Evolutionary conservation across 1,284 basidiomycete species (phyloP).

Genomic region (Microstroma glucosiphilum): DNA sequence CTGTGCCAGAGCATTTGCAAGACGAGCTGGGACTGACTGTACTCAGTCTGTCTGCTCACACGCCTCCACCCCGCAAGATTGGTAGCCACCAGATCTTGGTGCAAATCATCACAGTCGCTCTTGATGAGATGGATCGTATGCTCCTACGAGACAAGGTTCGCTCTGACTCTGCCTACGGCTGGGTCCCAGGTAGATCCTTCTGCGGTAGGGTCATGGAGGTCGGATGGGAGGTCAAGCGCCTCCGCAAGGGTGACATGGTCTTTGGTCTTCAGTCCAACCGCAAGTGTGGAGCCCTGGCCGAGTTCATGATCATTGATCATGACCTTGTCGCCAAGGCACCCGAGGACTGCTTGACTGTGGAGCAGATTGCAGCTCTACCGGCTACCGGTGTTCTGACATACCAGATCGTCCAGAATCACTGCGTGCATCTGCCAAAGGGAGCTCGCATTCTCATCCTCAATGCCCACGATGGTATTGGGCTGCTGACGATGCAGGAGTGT

Average conservation of each 20-base stretch:
- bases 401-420: slow-evolving; percentile 51
- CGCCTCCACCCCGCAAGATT: slow-evolving; percentile 49
- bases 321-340: slow-evolving; percentile 51
- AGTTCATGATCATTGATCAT: slow-evolving; percentile 50
- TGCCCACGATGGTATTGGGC: slow-evolving; percentile 52
- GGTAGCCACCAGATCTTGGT: slow-evolving; percentile 50
- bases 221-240: slow-evolving; percentile 50
- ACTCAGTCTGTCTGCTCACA: slow-evolving; percentile 42
- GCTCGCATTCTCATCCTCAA: slow-evolving; percentile 52
- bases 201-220: slow-evolving; percentile 52
- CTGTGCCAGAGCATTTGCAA: slow-evolving; percentile 28
- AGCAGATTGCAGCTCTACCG: slow-evolving; percentile 53
- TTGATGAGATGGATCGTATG: slow-evolving; percentile 50
- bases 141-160: slow-evolving; percentile 47
- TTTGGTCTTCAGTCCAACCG: slow-evolving; percentile 52
- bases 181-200: slow-evolving; percentile 52
- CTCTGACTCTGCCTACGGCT: slow-evolving; percentile 47
- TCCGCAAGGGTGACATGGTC: slow-evolving; percentile 52
- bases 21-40: slow-evolving; percentile 35
- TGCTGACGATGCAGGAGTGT: slow-evolving; percentile 52
- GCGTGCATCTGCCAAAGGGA: slow-evolving; percentile 47
- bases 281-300: slow-evolving; percentile 51
- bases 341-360: slow-evolving; percentile 46
- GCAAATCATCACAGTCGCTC: slow-evolving; percentile 51
- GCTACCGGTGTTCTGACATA: slow-evolving; percentile 51